Conservation (phyloP, 805 yeast species). For the Candida dendrica region DNA sequence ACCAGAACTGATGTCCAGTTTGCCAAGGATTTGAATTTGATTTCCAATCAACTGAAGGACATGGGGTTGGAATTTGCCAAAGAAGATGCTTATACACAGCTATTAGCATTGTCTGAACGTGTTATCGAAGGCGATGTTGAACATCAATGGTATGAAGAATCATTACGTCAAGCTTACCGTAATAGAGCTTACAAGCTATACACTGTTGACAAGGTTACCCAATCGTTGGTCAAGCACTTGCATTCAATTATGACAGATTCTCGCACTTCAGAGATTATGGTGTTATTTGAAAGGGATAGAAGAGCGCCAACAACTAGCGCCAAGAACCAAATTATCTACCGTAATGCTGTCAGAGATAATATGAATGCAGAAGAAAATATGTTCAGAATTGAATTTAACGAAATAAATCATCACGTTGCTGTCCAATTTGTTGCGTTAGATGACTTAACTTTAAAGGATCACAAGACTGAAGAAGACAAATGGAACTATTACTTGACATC, state of each 20-base stretch:
- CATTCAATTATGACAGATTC: conserved; percentile 76
- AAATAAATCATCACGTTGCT: conserved; percentile 40
- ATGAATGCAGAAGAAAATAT: conserved; percentile 86
- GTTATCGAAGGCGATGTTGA: conserved; percentile 87
- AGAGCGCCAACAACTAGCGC: conserved; percentile 57
- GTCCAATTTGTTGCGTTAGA: conserved; percentile 84
- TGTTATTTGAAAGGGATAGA: conserved; percentile 80
- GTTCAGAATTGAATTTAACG: conserved; percentile 78
- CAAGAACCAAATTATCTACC: conserved; percentile 81
- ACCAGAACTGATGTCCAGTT: conserved; percentile 60
- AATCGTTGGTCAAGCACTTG: conserved; percentile 75
- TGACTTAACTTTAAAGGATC: conserved; percentile 77
- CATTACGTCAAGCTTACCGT: conserved; percentile 89
- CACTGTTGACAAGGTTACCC: conserved; percentile 89
- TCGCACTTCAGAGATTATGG: conserved; percentile 72
- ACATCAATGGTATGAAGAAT: conserved; percentile 92
- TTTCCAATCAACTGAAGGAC: conserved; percentile 75
- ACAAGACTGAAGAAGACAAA: conserved; percentile 61
- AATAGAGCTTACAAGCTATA: conserved; percentile 89
- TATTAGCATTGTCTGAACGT: conserved; percentile 65
- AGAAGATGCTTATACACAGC: conserved; percentile 67
- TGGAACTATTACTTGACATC: conserved; percentile 94
- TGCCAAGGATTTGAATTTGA: conserved; percentile 79
- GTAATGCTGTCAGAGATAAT: conserved; percentile 76
- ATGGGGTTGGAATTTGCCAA: conserved; percentile 70